Evolutionary conservation across 495 filamentous ascomycete species (phyloP).

Genomic region (Daldinia bambusicola): DNA sequence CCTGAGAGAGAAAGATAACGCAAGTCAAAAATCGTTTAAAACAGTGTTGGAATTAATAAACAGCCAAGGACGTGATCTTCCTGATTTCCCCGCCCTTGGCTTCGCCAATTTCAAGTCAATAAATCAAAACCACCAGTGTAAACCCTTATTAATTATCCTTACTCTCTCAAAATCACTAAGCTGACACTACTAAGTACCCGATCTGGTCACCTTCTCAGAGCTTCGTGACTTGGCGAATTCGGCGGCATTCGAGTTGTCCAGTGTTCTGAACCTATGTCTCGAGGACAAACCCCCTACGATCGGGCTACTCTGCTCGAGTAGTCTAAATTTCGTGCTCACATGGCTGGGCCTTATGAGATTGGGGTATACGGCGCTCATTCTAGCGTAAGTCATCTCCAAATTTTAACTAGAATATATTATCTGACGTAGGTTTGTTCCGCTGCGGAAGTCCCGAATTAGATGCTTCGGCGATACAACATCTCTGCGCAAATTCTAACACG

Average conservation of each 20-base stretch:
- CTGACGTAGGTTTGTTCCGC: background rate
- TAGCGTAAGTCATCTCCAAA: conserved; percentile 53
- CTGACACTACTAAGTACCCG: conserved; percentile 18
- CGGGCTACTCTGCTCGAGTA: conserved; percentile 62
- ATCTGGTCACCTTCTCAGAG: conserved; percentile 29
- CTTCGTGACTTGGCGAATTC: conserved; percentile 21
- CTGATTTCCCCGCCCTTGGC: conserved; percentile 55
- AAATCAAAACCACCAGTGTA: background rate
- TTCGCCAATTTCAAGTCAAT: conserved; percentile 48
- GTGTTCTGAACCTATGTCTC: background rate
- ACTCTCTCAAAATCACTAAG: background rate
- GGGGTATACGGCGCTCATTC: conserved; percentile 60
- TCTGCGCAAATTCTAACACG: conserved; percentile 52
- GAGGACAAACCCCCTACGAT: conserved; percentile 40
- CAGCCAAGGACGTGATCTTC: conserved; percentile 49
- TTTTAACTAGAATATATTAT: background rate
- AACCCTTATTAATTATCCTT: background rate
- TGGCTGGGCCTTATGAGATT: conserved; percentile 64
- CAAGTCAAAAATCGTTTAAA: conserved; percentile 43
- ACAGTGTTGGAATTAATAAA: conserved; percentile 61
- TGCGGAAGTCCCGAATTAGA: conserved; percentile 60
- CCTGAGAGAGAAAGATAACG: conserved; percentile 42
- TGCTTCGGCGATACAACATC: conserved; percentile 53
- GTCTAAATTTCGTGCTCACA: conserved; percentile 58
- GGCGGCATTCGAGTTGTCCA: conserved; percentile 20